Evolutionary conservation across 768 basidiomycete species (phyloP).

Genomic region (Calocera viscosa): DNA sequence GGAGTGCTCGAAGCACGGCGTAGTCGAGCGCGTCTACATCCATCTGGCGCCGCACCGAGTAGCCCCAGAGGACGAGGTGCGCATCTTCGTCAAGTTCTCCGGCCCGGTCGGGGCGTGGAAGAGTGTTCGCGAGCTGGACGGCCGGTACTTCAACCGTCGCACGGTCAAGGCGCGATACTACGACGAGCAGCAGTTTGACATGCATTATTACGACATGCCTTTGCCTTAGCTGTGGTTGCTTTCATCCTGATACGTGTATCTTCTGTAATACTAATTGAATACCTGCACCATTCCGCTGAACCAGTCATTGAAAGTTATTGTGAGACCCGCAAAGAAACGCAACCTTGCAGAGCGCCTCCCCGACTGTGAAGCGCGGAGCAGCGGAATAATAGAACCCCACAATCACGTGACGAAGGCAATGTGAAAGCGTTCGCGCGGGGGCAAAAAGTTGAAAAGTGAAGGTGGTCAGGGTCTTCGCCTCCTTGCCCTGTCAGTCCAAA

Average conservation of each 20-base stretch:
- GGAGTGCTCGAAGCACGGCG: constrained; percentile 81
- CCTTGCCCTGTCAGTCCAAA: background rate
- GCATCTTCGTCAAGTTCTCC: constrained; percentile 82
- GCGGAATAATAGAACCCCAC: background rate
- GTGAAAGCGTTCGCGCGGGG: background rate
- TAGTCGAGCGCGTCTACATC: constrained; percentile 79
- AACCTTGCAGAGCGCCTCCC: too few species aligned
- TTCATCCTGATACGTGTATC: background rate
- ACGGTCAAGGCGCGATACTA: constrained; percentile 74
- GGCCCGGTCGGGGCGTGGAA: constrained; percentile 94
- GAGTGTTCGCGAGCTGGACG: constrained; percentile 85
- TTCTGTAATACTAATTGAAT: background rate
- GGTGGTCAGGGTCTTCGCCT: background rate
- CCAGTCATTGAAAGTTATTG: too few species aligned
- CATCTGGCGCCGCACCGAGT: constrained; percentile 60
- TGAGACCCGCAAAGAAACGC: too few species aligned
- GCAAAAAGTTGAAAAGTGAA: constrained; percentile 8
- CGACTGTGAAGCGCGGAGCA: too few species aligned
- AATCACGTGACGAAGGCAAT: background rate
- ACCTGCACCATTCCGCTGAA: too few species aligned
- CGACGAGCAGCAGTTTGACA: constrained; percentile 40
- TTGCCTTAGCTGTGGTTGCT: background rate
- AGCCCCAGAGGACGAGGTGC: constrained; percentile 66
- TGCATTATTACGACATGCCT: constrained; percentile 2
- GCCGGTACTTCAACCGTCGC: constrained; percentile 81